Evolutionary conservation across 306 rosid genomes (phyloP), one percentile per base, ranked within the genome.

Genomic region (Glycine soja): DNA sequence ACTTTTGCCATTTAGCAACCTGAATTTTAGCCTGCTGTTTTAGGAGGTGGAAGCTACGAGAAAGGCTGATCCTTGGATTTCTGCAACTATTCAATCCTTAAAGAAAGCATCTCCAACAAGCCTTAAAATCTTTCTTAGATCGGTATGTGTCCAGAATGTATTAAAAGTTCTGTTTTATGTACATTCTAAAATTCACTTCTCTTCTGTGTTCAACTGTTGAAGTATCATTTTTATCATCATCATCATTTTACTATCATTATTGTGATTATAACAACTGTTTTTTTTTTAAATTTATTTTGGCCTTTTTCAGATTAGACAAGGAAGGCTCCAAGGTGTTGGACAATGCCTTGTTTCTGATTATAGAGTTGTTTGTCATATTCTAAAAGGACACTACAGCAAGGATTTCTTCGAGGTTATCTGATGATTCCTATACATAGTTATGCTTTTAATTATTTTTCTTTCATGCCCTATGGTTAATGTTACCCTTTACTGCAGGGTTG

Each of bases 41-140:
- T 78, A 91, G 99, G 98, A 90, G 81, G 80, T 64, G 59, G 97
- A 90, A 86, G 88, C 88, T 11, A 69, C 12, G 64, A 76, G 80
- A 34, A 86, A 46, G 76, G 81, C 57, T 6, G 91, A 89, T 84
- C 81, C 52, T 57, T 95, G 98, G 99, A 80, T 90, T 77, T 72
- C 88, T 36, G 59, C 86, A 48, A 91, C 94, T 75, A 86, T 94
- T 84, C 89, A 79, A 72, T 82, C 94, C 73, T 72, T 94, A 61
- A 91, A 85, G 87, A 88, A 82, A 80, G 93, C 97, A 87, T 92
- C 98, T 47, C 98, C 98, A 8, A 92, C 86, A 73, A 87, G 97
- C 81, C 93, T 92, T 80, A 94, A 94, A 91, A 84, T 94, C 66
- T 87, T 89, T 56, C 85, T 94, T 61, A 88, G 92, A 94, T 87